Conservation (phyloP, 352 stramenopile genomes). For the Globisporangium cystogenes region DNA sequence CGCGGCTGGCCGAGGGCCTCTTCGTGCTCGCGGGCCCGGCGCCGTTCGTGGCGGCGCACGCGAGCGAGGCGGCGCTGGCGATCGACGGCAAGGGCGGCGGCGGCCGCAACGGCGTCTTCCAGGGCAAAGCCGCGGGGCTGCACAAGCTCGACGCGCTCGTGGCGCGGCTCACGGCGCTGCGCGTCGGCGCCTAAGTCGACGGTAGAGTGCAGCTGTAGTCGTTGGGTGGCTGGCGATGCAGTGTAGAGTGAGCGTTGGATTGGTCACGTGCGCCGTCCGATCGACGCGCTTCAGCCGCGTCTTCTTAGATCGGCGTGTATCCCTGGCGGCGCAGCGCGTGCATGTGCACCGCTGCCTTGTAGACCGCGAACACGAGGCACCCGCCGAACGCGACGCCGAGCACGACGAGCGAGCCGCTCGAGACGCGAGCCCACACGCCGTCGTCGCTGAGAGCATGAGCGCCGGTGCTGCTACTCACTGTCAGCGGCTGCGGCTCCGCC, state of each 20-base stretch:
- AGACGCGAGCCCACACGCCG: slow-evolving; percentile 14
- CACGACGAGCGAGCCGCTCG: slow-evolving; percentile 32
- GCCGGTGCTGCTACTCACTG: slow-evolving; percentile 5
- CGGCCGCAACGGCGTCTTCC: slow-evolving; percentile 68
- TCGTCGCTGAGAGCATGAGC: background rate
- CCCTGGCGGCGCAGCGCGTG: slow-evolving; percentile 31
- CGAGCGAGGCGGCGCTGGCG: slow-evolving; percentile 35
- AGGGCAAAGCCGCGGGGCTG: slow-evolving; percentile 66
- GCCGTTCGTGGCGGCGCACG: slow-evolving; percentile 46
- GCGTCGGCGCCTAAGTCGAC: too few relatives aligned
- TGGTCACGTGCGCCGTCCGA: too few relatives aligned
- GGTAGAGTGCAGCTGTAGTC: too few relatives aligned
- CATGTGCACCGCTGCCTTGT: slow-evolving; percentile 47
- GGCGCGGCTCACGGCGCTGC: slow-evolving; percentile 37
- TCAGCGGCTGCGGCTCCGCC: slow-evolving; percentile 7
- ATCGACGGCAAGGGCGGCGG: slow-evolving; percentile 75
- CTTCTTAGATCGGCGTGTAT: slow-evolving; percentile 37
- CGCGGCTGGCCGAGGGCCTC: too few relatives aligned
- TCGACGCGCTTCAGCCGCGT: too few relatives aligned
- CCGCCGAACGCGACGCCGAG: slow-evolving; percentile 37
- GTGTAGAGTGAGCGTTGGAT: background rate
- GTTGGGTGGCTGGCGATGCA: too few relatives aligned
- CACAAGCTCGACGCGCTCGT: slow-evolving; percentile 34
- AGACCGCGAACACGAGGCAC: slow-evolving; percentile 40
- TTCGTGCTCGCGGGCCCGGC: too few relatives aligned